Evolutionary conservation across 2,329 filamentous ascomycete species (phyloP).

Genomic region (Truncatella angustata): DNA sequence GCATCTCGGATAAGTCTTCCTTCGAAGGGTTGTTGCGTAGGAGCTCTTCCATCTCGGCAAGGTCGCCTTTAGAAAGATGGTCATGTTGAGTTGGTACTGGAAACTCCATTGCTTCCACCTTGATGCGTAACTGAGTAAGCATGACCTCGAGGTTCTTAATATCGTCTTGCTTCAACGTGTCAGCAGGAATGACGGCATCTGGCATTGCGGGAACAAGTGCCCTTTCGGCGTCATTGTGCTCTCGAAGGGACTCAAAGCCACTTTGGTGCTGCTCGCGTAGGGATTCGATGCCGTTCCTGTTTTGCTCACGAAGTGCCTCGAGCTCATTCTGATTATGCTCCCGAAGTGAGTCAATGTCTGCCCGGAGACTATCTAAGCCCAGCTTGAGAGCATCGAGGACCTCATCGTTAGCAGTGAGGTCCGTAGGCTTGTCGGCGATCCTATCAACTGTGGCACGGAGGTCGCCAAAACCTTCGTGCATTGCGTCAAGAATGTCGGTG

Average conservation of each 20-base stretch:
- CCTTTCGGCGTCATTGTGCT: slow-evolving; percentile 27
- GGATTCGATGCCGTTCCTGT: slow-evolving; percentile 70
- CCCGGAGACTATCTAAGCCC: slow-evolving; percentile 72
- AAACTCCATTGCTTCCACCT: slow-evolving; percentile 75
- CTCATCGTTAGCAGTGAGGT: slow-evolving; percentile 83
- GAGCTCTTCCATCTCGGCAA: slow-evolving; percentile 32
- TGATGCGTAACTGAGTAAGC: slow-evolving; percentile 77
- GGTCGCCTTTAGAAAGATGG: slow-evolving; percentile 38
- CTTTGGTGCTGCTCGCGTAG: slow-evolving; percentile 45
- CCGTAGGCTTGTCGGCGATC: slow-evolving; percentile 74
- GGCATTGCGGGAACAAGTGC: slow-evolving; percentile 44
- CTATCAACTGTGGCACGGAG: slow-evolving; percentile 75
- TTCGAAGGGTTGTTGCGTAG: slow-evolving; percentile 36
- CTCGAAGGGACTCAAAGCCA: slow-evolving; percentile 71
- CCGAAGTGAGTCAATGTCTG: slow-evolving; percentile 78
- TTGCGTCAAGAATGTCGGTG: slow-evolving; percentile 82
- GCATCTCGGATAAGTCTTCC: slow-evolving; percentile 48
- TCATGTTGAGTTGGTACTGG: slow-evolving; percentile 31
- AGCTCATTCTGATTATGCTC: slow-evolving; percentile 70
- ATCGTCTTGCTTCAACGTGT: slow-evolving; percentile 64
- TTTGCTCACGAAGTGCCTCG: slow-evolving; percentile 51
- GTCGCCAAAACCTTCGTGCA: slow-evolving; percentile 83
- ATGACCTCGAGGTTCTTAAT: slow-evolving; percentile 84
- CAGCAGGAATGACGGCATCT: slow-evolving; percentile 46
- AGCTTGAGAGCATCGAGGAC: slow-evolving; percentile 83